Conservation (phyloP, 1,139 yeast genomes). For the Pichia inconspicua region DNA sequence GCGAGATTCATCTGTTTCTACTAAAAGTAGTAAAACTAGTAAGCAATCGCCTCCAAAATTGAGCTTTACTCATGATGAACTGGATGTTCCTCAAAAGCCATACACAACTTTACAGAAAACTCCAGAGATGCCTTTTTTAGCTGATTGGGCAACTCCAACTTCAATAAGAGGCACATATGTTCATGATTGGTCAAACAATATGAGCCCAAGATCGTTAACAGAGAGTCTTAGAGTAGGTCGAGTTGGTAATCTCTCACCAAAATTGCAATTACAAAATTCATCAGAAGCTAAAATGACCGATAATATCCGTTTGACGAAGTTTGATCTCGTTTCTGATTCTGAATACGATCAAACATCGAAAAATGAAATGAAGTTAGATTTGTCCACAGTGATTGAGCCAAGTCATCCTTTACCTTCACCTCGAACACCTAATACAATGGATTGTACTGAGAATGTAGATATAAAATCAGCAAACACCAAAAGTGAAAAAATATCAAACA, state of each 20-base stretch:
- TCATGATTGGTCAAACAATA: constrained; percentile 12
- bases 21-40: neutral
- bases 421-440: neutral
- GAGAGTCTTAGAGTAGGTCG: constrained; percentile 12
- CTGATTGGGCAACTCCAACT: constrained; percentile 10
- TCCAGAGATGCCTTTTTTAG: neutral
- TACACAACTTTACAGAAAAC: neutral
- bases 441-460: too few species aligned
- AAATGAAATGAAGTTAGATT: neutral
- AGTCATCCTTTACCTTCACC: constrained; percentile 11
- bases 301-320: too few species aligned
- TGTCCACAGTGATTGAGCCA: constrained; percentile 2
- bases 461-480: neutral
- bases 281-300: neutral
- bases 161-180: constrained; percentile 10
- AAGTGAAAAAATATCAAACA: neutral
- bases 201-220: constrained; percentile 11
- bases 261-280: neutral
- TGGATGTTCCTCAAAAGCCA: neutral
- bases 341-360: neutral
- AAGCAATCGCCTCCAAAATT: neutral
- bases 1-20: neutral
- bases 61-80: neutral
- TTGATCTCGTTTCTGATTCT: neutral
- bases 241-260: constrained; percentile 4